Base-by-base conservation (phyloP, 2,329 filamentous ascomycete genomes). In the Biscogniauxia mediterranea region DNA sequence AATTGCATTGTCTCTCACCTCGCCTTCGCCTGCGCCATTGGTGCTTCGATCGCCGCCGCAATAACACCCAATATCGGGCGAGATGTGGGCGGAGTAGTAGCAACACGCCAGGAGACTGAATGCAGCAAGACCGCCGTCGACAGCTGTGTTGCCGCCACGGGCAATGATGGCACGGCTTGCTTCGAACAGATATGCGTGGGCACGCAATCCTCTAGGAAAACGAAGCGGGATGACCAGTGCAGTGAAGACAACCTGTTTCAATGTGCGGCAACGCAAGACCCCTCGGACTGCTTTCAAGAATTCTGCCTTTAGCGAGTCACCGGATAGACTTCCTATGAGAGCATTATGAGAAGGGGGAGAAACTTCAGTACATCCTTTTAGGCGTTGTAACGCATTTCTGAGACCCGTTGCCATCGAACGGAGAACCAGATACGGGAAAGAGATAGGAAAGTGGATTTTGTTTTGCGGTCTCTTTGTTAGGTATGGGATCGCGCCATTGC, bases 161-260 rank as follows among this genome's bases (percentile, higher is more conserved):
- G 64, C n/a, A 57, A 61, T n/a, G 62, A 65, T 20, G 63, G 60
- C 55, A 62, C 64, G 21, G 28, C 63, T 51, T 71, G 68, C 51
- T 69, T 70, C 53, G 62, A 62, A n/a, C 57, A 68, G 52, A 61
- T 70, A 54, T 71, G 69, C 59, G 63, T 61, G 0, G 61, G 62
- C n/a, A 54, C 52, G 26, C 23, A 55, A 23, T 20, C 60, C 51
- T 20, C 60, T 50, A 46, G 58, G 54, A 64, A 17, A 49, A 62
- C 54, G 54, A 46, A 70, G 56, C 69, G 69, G 19, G 61, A 70
- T 49, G 66, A 68, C 55, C 50, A 66, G 19, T 71, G 68, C 65
- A 70, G 64, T 28, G 68, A 70, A 57, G 67, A 71, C 5, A 71
- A 70, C 60, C 59, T 71, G 25, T 59, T 68, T 21, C 59, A 68